These are phyloP conservation scores for Xylariaceae sp. DNA, from an alignment of 2,329 filamentous ascomycete species.

Conservation along the genomic window DNA sequence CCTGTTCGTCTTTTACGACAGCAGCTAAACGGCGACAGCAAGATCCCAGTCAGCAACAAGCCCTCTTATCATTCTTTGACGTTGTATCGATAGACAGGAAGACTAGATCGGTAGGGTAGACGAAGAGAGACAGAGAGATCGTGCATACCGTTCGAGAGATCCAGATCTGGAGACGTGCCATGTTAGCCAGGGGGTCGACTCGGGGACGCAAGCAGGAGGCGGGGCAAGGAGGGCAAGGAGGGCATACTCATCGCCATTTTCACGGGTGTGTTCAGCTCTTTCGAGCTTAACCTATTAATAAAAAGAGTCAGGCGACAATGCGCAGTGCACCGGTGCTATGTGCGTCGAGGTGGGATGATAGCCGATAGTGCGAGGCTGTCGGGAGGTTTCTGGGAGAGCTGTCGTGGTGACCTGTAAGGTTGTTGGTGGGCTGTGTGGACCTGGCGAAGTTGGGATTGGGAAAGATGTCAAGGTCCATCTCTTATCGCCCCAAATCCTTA, in stretches of 20 bases:
- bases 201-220: slow-evolving; percentile 4
- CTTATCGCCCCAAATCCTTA: slow-evolving; percentile 15
- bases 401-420: not conserved
- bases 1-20: slow-evolving; percentile 95
- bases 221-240: slow-evolving; percentile 23
- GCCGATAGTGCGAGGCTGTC: slow-evolving; percentile 1
- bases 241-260: slow-evolving; percentile 58
- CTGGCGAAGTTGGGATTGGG: slow-evolving; percentile 3
- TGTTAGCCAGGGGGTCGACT: slow-evolving; percentile 18
- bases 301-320: not conserved
- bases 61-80: not conserved
- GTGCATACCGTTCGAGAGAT: slow-evolving; percentile 71
- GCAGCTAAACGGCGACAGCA: slow-evolving; percentile 41
- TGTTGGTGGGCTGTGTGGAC: slow-evolving; percentile 17
- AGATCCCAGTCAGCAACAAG: slow-evolving; percentile 18
- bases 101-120: not conserved
- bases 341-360: not conserved
- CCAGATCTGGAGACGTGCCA: slow-evolving; percentile 56
- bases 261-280: slow-evolving; percentile 27
- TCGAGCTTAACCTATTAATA: slow-evolving; percentile 23
- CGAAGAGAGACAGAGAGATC: slow-evolving; percentile 11
- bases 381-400: not conserved
- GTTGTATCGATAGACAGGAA: not conserved
- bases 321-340: not conserved
- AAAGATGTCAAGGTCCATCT: not conserved